Evolutionary conservation across 495 filamentous ascomycete genomes (phyloP).

Genomic region (Penicillium argentinense): DNA sequence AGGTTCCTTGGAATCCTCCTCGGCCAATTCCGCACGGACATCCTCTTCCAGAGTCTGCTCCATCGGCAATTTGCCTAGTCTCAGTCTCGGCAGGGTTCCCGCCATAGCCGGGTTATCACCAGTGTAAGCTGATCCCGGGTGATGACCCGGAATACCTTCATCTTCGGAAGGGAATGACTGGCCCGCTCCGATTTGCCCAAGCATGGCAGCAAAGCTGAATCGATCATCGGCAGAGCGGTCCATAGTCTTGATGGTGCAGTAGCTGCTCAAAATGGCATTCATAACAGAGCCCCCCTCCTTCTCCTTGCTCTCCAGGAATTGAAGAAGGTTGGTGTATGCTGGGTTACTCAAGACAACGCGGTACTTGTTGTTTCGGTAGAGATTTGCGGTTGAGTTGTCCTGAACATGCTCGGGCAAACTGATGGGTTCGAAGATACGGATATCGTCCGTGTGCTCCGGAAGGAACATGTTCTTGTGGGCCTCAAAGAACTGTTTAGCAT

Average conservation of each 20-base stretch:
- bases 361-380: conserved; percentile 84
- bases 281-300: conserved; percentile 77
- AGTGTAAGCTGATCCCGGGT: conserved; percentile 78
- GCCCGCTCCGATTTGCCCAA: conserved; percentile 60
- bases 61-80: conserved; percentile 76
- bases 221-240: conserved; percentile 74
- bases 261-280: conserved; percentile 69
- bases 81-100: conserved; percentile 56
- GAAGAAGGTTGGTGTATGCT: conserved; percentile 74
- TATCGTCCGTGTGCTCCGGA: conserved; percentile 71
- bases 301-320: conserved; percentile 81
- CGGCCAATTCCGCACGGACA: conserved; percentile 76
- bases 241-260: conserved; percentile 69
- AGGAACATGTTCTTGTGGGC: conserved; percentile 67
- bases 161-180: conserved; percentile 74
- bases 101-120: conserved; percentile 60
- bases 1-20: conserved; percentile 71
- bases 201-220: conserved; percentile 77
- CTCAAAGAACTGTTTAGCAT: conserved; percentile 70
- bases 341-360: conserved; percentile 79
- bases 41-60: conserved; percentile 77
- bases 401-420: conserved; percentile 73
- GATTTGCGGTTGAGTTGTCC: conserved; percentile 66
- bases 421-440: conserved; percentile 66
- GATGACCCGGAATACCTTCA: conserved; percentile 91